Evolutionary conservation across 169 alveolate genomes (phyloP).

Genomic region (Plasmodium fragile): DNA sequence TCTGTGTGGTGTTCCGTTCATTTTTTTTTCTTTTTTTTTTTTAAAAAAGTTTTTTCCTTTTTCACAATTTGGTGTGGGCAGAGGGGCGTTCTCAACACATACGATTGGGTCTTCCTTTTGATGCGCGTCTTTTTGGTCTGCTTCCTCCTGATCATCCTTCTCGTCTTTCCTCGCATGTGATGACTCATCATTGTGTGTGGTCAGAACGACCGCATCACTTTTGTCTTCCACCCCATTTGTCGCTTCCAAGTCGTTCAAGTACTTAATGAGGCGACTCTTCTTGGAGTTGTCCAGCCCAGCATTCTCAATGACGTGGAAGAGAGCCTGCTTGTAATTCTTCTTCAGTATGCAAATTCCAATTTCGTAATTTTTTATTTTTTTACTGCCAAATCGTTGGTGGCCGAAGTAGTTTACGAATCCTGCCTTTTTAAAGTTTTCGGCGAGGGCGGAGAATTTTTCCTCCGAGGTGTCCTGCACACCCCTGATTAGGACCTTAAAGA

Average conservation of each 20-base stretch:
- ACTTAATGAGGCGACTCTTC: slow-evolving; percentile 20
- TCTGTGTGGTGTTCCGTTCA: background rate
- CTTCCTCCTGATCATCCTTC: slow-evolving; percentile 7
- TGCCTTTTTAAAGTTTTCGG: slow-evolving; percentile 84
- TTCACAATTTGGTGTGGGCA: background rate
- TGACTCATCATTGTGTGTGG: background rate
- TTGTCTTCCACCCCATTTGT: background rate
- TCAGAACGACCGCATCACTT: background rate
- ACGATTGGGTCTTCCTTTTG: slow-evolving; percentile 1
- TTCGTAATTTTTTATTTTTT: slow-evolving; percentile 90
- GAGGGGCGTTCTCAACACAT: background rate
- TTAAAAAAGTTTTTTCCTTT: slow-evolving; percentile 18
- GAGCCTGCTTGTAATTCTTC: slow-evolving; percentile 86
- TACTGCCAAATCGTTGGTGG: slow-evolving; percentile 94
- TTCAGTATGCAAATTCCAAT: slow-evolving; percentile 92
- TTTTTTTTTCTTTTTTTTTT: background rate
- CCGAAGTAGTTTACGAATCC: slow-evolving; percentile 96
- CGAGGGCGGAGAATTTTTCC: slow-evolving; percentile 75
- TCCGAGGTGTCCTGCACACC: slow-evolving; percentile 78
- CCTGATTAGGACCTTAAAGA: slow-evolving; percentile 91
- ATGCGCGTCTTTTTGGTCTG: background rate
- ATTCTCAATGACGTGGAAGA: slow-evolving; percentile 79
- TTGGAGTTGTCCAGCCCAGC: slow-evolving; percentile 61
- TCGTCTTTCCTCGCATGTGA: slow-evolving; percentile 26
- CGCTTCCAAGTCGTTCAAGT: slow-evolving; percentile 26